Base-by-base conservation (phyloP, 2,329 filamentous ascomycete species). In the Trichoderma hamatum region DNA sequence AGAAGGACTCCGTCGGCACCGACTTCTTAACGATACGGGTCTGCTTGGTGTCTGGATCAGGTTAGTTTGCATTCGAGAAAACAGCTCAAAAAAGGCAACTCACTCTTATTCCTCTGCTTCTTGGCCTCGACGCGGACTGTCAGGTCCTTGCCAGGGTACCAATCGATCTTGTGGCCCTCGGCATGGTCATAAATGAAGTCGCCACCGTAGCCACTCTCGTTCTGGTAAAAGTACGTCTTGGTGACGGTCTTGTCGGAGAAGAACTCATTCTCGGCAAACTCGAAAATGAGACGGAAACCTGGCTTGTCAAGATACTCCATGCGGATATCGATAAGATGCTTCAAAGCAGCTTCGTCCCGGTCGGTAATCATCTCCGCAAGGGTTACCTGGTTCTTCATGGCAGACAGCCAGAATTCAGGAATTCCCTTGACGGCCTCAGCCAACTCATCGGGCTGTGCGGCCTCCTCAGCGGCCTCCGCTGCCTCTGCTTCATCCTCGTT, bases 181-280 rank as follows among this genome's bases (percentile, higher is more conserved):
- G 96, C 96, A 79, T 99, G 96, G 80, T 99, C 96, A 80, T 99
- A 99, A 82, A 99, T 98, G 84, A 98, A 99, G 82, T 99, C 96
- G 74, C 96, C 96, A 75, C 95, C 96, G 78, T 99, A 99, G 70
- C 96, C 96, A 76, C 92, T 97, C 88, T 99, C 96, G 79, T 96
- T 96, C 83, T 97, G 95, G 84, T 99, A 99, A 85, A 90, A 98
- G 84, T 99, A 99, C 70, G 95, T 97, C 89, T 99, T 99, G 78
- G 93, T 94, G 81, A 99, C 89, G 75, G 88, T 92, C 87, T 97
- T 97, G 88, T 99, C 98, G 81, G 89, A 92, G 88, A 99, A 99
- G 84, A 91, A 98, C 73, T 96, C 92, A 82, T 99, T 99, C 78
- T 95, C 90, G 69, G 89, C 87, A 75, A 99, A 99, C 78, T 97